Percentiles rank a stretch among this genome's conserved stretches.
These are phyloP conservation scores for Amanita inopinata DNA, from an alignment of 768 basidiomycete genomes.

Conservation along the genomic window DNA sequence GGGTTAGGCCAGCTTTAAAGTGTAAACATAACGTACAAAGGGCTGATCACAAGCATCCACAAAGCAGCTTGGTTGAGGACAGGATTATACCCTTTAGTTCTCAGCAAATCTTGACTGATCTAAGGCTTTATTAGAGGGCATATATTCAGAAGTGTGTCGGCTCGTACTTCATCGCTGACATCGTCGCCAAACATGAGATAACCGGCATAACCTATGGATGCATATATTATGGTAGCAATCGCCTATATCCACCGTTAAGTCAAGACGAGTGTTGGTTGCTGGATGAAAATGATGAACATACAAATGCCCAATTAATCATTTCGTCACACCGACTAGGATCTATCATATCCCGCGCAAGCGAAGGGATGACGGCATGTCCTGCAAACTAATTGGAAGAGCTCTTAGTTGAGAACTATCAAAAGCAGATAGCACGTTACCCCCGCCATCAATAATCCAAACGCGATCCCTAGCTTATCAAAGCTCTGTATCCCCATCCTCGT, in stretches of 20 bases:
- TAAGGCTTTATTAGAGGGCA: conserved; percentile 19
- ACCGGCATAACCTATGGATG: conserved; percentile 68
- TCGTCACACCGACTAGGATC: conserved; percentile 71
- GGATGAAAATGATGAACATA: conserved; percentile 26
- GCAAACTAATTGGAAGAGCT: conserved; percentile 46
- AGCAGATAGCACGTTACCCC: conserved; percentile 43
- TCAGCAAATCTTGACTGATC: conserved; percentile 78
- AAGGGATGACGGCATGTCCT: conserved; percentile 89
- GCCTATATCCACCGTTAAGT: conserved; percentile 27
- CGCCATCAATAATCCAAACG: conserved; percentile 88
- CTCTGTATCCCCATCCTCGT: conserved; percentile 51
- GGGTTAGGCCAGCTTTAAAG: background rate
- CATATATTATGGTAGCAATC: conserved; percentile 52
- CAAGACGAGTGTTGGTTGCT: background rate
- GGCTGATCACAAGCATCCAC: conserved; percentile 80
- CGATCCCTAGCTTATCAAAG: conserved; percentile 55
- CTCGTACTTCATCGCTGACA: conserved; percentile 71
- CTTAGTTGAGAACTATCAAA: background rate
- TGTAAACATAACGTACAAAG: conserved; percentile 40
- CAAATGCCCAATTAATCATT: conserved; percentile 85
- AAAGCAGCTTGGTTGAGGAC: conserved; percentile 63
- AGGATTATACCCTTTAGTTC: conserved; percentile 62
- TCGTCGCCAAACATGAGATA: conserved; percentile 85
- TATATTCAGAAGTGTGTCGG: background rate
- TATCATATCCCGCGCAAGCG: conserved; percentile 81